Conservation (phyloP, 164 flowering plant species). For the Chimonanthus praecox region DNA sequence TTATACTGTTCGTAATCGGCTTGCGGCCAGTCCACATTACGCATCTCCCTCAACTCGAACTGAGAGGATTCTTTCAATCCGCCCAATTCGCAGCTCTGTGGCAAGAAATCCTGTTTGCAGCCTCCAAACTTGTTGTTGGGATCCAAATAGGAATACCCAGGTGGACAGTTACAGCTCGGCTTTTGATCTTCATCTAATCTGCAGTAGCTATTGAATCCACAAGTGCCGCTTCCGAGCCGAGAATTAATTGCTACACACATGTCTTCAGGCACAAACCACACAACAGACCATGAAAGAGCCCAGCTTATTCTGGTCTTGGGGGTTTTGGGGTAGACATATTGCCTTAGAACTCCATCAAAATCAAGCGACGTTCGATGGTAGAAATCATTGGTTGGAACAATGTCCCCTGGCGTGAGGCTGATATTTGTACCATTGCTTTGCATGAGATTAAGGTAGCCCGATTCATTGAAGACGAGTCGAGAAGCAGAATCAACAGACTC, state of each 20-base stretch:
- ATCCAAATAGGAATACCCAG: slow-evolving; percentile 9
- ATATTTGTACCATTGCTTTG: slow-evolving; percentile 10
- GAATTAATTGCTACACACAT: background rate
- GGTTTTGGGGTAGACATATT: slow-evolving; percentile 24
- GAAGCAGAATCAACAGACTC: slow-evolving; percentile 9
- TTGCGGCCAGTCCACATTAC: slow-evolving; percentile 6
- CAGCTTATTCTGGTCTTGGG: background rate
- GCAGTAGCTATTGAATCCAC: slow-evolving; percentile 50
- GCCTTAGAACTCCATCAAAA: slow-evolving; percentile 40
- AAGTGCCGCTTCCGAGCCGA: slow-evolving; percentile 24
- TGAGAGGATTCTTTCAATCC: background rate
- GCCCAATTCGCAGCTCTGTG: background rate
- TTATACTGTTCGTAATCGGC: background rate
- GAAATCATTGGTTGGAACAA: slow-evolving; percentile 1
- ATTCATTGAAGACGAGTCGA: slow-evolving; percentile 22
- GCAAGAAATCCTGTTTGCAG: slow-evolving; percentile 1
- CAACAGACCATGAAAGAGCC: slow-evolving; percentile 1
- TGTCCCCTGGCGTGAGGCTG: slow-evolving; percentile 13
- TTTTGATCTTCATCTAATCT: slow-evolving; percentile 16
- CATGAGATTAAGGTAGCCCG: slow-evolving; percentile 24
- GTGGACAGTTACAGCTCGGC: slow-evolving; percentile 35
- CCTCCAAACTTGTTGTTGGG: background rate
- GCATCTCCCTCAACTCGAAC: background rate
- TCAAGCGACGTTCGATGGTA: slow-evolving; percentile 38
- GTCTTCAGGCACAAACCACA: slow-evolving; percentile 5